A percentile compares a stretch with the other conserved stretches of the same genome.
phyloP scores from a whole-genome alignment of 1,284 basidiomycete species.

The Porodaedalea pini region DNA sequence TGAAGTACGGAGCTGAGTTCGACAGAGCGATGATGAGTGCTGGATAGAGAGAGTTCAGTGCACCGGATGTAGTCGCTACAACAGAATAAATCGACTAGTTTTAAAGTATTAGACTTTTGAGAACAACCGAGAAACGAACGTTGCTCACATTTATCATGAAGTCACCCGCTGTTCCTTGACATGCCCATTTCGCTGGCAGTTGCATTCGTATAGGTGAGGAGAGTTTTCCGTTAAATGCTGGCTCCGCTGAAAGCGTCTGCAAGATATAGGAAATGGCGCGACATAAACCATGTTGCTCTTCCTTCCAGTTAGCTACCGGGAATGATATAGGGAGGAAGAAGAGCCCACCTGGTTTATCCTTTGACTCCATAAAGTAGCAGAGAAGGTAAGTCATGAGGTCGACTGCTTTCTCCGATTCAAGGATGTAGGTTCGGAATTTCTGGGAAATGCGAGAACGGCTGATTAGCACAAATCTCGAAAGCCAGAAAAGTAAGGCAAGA shows the following conservation, averaged over 20 bases:
- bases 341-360: slow-evolving; percentile 80
- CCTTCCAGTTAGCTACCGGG: slow-evolving; percentile 22
- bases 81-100: slow-evolving; percentile 81
- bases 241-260: slow-evolving; percentile 86
- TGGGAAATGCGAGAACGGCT: slow-evolving; percentile 30
- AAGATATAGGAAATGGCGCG: slow-evolving; percentile 88
- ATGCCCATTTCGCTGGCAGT: slow-evolving; percentile 72
- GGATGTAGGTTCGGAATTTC: slow-evolving; percentile 82
- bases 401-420: slow-evolving; percentile 75
- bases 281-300: slow-evolving; percentile 88
- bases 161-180: slow-evolving; percentile 74
- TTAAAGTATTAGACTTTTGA: slow-evolving; percentile 18
- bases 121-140: neutral
- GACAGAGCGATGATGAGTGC: slow-evolving; percentile 87
- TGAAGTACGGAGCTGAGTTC: slow-evolving; percentile 85
- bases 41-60: slow-evolving; percentile 81
- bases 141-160: slow-evolving; percentile 79
- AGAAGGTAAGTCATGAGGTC: slow-evolving; percentile 77
- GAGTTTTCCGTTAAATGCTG: slow-evolving; percentile 68
- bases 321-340: slow-evolving; percentile 14
- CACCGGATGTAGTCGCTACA: slow-evolving; percentile 81
- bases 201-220: slow-evolving; percentile 58
- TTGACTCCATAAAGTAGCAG: slow-evolving; percentile 78
- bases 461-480: neutral
- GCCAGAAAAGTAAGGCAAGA: neutral